Evolutionary conservation across 306 rosid genomes (phyloP).

Genomic region (Sindora glabra): DNA sequence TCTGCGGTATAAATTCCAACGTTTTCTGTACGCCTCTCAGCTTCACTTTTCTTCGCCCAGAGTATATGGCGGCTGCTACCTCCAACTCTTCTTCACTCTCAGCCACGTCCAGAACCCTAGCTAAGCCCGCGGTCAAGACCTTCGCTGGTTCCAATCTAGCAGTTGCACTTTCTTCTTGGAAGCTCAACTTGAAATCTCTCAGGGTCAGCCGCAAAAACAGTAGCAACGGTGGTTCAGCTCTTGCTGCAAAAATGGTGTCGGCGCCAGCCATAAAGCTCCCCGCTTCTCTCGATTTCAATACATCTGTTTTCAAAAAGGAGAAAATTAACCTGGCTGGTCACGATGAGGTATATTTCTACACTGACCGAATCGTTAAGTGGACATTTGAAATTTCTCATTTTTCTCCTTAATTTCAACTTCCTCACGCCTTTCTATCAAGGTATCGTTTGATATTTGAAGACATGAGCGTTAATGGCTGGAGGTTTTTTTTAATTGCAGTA

Average conservation of each 20-base stretch:
- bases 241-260: constrained; percentile 75
- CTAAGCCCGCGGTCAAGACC: constrained; percentile 1
- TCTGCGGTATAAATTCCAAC: too few species aligned
- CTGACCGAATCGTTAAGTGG: not conserved
- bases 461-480: not conserved
- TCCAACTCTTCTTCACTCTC: constrained; percentile 26
- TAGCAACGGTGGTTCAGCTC: constrained; percentile 20
- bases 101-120: constrained; percentile 23
- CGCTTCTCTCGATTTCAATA: constrained; percentile 55
- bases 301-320: constrained; percentile 82
- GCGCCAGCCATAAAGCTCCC: constrained; percentile 32
- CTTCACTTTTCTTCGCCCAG: not conserved
- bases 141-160: constrained; percentile 7
- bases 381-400: not conserved
- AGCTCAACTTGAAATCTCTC: constrained; percentile 15
- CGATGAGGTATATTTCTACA: constrained; percentile 46
- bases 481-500: constrained; percentile 34
- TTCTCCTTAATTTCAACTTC: not conserved
- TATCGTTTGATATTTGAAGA: not conserved
- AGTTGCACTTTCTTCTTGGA: constrained; percentile 30
- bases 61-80: constrained; percentile 38
- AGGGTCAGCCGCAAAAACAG: constrained; percentile 4
- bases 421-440: not conserved
- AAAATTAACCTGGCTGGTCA: constrained; percentile 78
- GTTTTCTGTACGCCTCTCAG: not conserved